Evolutionary conservation across 208 protist species (phyloP), one percentile per base, ranked within the genome.

Genomic region (Trypanosoma conorhini): DNA sequence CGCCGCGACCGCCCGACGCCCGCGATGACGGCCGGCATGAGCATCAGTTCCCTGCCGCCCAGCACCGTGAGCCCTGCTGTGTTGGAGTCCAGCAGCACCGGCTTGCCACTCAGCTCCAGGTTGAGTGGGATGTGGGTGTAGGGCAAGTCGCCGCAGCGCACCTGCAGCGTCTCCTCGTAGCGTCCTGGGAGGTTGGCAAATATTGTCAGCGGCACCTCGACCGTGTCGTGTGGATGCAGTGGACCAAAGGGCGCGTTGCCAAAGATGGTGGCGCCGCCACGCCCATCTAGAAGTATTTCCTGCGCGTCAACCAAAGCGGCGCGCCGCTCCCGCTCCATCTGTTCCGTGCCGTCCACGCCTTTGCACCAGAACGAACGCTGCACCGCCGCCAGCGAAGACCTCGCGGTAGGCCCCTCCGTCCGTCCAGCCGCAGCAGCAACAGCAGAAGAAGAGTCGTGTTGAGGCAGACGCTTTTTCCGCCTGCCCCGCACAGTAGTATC

Each of bases 21-120:
- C 5, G 92, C 92, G 59, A 97, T 86, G n/a, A 91, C 86, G 0
- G 92, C 77, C 35, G 92, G 89, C 90, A 97, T 94, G 44, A 91
- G 62, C 38, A 97, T 81, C 68, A 89, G 72, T n/a, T 89, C 80
- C 61, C 87, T 80, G 0, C 83, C 79, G 17, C 87, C 80, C 22
- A 51, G 26, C 40, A 79, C 80, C 26, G 83, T 88, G 26, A 92
- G 70, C 0, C 92, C 92, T 0, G 89, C 89, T 48, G 89, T 97
- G 46, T 80, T 86, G 17, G 81, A 67, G 67, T 97, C 92, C 12
- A 94, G 77, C 48, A 97, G 67, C 48, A 97, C 69, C 17, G 92
- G 88, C 62, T 87, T 91, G 46, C 92, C 92, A 51, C 67, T 74
- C 40, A 97, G 85, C 67, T 88, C 82, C 31, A 80, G 76, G 8